A percentile compares a stretch with the other conserved stretches of the same genome.
phyloP scores from a whole-genome alignment of 345 rosid genomes.

The Ceriops tagal region DNA sequence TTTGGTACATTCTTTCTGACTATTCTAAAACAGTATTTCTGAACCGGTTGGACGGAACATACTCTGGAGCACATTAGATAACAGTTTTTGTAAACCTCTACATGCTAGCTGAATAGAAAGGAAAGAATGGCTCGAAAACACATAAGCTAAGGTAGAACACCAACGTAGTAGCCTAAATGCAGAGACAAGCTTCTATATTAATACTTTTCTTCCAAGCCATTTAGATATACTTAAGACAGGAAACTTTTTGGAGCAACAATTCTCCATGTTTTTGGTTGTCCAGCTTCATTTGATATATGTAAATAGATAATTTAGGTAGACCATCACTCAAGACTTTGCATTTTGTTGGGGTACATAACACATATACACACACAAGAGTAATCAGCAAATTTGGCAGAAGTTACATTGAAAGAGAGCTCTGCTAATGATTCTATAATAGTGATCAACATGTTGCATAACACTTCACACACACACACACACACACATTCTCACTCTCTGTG shows the following conservation, averaged over 20 bases:
- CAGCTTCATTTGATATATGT: neutral
- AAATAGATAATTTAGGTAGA: neutral
- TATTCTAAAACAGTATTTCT: neutral
- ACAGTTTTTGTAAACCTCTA: neutral
- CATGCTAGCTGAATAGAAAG: neutral
- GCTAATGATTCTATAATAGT: neutral
- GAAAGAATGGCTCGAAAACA: neutral
- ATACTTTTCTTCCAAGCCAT: neutral
- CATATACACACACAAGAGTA: neutral
- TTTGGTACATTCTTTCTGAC: neutral
- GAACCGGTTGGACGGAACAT: neutral
- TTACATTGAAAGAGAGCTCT: too few species aligned
- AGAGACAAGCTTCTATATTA: neutral
- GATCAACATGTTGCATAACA: too few species aligned
- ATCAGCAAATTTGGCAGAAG: neutral
- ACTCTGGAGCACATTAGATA: neutral
- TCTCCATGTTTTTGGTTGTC: neutral
- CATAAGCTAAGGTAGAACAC: neutral
- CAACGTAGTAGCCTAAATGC: neutral
- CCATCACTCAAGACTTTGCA: neutral
- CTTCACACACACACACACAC: neutral
- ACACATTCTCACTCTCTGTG: too few species aligned
- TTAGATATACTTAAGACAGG: neutral
- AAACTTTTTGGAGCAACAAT: neutral
- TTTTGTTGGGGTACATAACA: too few species aligned